Conservation (phyloP, 352 stramenopile genomes). For the Phytopythium sindhum region DNA sequence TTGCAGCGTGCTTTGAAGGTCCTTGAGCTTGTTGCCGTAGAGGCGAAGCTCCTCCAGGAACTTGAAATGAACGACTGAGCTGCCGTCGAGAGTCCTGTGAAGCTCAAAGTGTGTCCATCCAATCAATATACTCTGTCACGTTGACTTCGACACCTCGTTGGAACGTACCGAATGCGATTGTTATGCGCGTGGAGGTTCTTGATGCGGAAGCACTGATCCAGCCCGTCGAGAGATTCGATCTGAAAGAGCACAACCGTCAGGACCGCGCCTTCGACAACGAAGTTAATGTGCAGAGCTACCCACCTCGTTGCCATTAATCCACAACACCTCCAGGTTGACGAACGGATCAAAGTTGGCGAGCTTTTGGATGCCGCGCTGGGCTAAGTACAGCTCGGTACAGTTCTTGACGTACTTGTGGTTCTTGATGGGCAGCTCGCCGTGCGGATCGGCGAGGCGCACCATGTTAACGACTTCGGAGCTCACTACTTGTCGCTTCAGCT, state of each 20-base stretch:
- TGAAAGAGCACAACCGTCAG: slow-evolving; percentile 7
- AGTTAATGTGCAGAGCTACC: neutral
- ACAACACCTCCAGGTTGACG: slow-evolving; percentile 87
- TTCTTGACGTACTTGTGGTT: slow-evolving; percentile 91
- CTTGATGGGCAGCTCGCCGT: slow-evolving; percentile 77
- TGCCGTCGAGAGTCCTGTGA: slow-evolving; percentile 40
- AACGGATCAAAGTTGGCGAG: slow-evolving; percentile 85
- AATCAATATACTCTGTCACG: neutral
- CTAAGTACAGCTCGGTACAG: slow-evolving; percentile 85
- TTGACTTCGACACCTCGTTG: slow-evolving; percentile 6
- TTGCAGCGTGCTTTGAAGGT: slow-evolving; percentile 53
- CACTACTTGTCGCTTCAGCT: neutral
- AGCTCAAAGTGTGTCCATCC: neutral
- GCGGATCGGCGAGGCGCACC: slow-evolving; percentile 55
- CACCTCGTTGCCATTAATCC: slow-evolving; percentile 87
- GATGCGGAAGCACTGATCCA: slow-evolving; percentile 85
- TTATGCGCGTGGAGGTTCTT: slow-evolving; percentile 88
- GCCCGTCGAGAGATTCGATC: slow-evolving; percentile 56
- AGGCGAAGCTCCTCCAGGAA: slow-evolving; percentile 81
- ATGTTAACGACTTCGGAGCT: neutral
- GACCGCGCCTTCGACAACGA: neutral
- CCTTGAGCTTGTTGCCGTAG: slow-evolving; percentile 77
- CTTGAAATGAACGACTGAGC: slow-evolving; percentile 58
- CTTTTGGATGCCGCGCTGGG: slow-evolving; percentile 70
- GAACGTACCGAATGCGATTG: slow-evolving; percentile 64